phyloP scores from a whole-genome alignment of 75 land plant genomes.

The Larix kaempferi region DNA sequence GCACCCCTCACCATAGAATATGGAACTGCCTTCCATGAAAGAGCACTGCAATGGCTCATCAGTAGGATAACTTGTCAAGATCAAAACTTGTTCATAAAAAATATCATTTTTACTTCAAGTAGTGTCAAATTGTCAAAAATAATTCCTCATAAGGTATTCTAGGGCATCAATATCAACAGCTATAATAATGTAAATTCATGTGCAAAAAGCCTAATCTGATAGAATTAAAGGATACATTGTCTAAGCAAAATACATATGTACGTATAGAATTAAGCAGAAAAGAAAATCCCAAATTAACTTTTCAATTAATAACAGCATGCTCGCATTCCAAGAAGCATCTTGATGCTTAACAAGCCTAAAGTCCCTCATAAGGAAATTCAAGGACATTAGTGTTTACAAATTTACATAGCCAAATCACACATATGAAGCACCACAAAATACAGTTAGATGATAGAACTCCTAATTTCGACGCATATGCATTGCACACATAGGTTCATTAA shows the following conservation, averaged over 20 bases:
- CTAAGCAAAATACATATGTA: background rate
- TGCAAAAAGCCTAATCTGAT: background rate
- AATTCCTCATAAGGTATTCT: background rate
- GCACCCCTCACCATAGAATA: conserved; percentile 10
- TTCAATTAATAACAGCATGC: background rate
- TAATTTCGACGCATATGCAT: background rate
- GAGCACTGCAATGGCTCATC: conserved; percentile 1
- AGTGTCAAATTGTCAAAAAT: background rate
- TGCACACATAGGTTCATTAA: background rate
- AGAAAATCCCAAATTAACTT: background rate
- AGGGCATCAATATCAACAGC: background rate
- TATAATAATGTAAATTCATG: background rate
- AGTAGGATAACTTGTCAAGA: background rate
- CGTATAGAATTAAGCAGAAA: background rate
- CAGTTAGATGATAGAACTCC: background rate
- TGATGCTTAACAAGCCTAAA: background rate
- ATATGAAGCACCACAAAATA: background rate
- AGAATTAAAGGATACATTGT: background rate
- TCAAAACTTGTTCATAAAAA: background rate
- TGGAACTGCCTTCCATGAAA: conserved; percentile 3
- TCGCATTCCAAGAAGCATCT: background rate
- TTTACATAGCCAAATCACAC: background rate
- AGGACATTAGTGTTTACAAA: background rate
- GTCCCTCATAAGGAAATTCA: background rate
- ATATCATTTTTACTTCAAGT: no score